phyloP scores from a whole-genome alignment of 768 basidiomycete genomes.

The Lepiota subincarnata region DNA sequence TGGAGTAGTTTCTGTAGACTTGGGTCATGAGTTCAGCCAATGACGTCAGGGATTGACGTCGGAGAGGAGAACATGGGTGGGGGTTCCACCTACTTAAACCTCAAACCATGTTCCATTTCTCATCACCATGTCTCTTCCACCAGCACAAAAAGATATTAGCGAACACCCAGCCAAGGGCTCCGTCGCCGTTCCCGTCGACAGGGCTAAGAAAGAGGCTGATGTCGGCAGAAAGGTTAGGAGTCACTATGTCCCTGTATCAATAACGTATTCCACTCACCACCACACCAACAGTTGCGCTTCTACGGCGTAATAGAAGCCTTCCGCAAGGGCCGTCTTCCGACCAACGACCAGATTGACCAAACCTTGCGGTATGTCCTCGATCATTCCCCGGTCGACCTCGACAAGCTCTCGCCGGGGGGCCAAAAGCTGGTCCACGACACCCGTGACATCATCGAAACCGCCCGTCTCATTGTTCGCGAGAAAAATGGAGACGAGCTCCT shows the following conservation, averaged over 20 bases:
- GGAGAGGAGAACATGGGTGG: too few species aligned
- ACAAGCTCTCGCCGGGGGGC: constrained; percentile 74
- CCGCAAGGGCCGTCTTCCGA: constrained; percentile 71
- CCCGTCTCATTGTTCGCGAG: constrained; percentile 62
- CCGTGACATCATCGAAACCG: constrained; percentile 77
- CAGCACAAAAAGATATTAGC: constrained; percentile 57
- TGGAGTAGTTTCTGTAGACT: too few species aligned
- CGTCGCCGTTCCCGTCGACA: constrained; percentile 67
- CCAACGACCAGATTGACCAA: constrained; percentile 76
- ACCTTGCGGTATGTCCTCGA: constrained; percentile 64
- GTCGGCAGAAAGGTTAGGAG: constrained; percentile 66
- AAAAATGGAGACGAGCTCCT: constrained; percentile 92
- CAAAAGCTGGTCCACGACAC: constrained; percentile 70
- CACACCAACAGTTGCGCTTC: constrained; percentile 51
- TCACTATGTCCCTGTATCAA: neutral
- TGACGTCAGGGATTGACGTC: too few species aligned
- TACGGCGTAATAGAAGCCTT: constrained; percentile 83
- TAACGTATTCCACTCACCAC: neutral
- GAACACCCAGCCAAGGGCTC: constrained; percentile 50
- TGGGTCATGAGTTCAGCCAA: too few species aligned
- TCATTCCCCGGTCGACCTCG: constrained; percentile 53
- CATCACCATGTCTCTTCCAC: constrained; percentile 60
- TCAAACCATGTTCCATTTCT: neutral
- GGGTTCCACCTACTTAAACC: too few species aligned
- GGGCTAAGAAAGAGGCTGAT: constrained; percentile 59